Evolutionary conservation across 208 protist species (phyloP).

Genomic region (Crithidia bombi): DNA sequence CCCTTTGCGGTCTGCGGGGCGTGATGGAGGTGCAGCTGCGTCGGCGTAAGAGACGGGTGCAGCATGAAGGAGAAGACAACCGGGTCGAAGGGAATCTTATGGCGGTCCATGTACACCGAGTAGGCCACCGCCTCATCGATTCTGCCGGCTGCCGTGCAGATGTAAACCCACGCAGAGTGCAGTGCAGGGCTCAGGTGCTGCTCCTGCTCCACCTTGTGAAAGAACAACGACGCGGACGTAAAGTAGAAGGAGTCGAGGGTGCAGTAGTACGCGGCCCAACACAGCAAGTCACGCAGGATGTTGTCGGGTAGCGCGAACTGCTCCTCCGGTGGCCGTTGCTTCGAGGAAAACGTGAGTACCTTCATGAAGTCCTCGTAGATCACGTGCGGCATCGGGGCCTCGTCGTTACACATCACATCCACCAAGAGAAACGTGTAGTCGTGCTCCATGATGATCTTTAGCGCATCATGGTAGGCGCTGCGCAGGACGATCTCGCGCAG

Average conservation of each 20-base stretch:
- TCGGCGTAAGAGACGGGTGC: conserved; percentile 71
- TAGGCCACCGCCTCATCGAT: conserved; percentile 56
- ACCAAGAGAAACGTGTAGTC: conserved; percentile 75
- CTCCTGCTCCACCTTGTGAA: conserved; percentile 78
- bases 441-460: conserved; percentile 79
- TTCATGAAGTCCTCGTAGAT: conserved; percentile 92
- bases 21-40: conserved; percentile 33
- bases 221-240: conserved; percentile 62
- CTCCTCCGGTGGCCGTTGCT: conserved; percentile 79
- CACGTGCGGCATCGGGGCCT: conserved; percentile 85
- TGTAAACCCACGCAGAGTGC: conserved; percentile 72
- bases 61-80: conserved; percentile 77
- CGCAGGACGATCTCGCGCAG: conserved; percentile 49
- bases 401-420: conserved; percentile 44
- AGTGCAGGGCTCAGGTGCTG: conserved; percentile 57
- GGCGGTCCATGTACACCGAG: conserved; percentile 53
- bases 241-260: conserved; percentile 80
- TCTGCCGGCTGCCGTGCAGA: conserved; percentile 68
- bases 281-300: conserved; percentile 61
- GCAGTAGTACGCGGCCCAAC: conserved; percentile 69
- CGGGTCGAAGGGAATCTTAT: conserved; percentile 63
- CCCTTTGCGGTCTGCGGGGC: conserved; percentile 54
- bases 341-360: conserved; percentile 69
- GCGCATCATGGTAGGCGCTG: conserved; percentile 67
- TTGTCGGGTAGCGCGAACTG: conserved; percentile 72